Base-by-base conservation (phyloP, 768 basidiomycete species). In the Russula earlei region DNA sequence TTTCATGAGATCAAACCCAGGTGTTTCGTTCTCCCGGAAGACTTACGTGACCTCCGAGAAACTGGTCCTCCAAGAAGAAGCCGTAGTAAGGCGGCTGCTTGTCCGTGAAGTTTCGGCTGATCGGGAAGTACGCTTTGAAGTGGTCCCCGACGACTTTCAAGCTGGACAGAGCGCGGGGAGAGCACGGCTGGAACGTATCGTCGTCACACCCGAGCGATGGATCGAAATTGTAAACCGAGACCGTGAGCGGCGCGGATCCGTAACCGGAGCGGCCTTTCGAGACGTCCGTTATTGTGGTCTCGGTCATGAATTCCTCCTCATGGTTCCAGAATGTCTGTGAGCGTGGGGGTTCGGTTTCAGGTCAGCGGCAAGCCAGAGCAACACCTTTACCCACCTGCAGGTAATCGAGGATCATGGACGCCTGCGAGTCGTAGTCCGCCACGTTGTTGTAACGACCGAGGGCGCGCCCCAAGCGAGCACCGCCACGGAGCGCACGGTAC, bases 311-410 rank as follows among this genome's bases (percentile, higher is more conserved):
- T 27, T 4, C 58, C 4, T 59, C 58, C 20, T 59, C 20, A 5
- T 45, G 44, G 17, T 59, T 57, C 55, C 58, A 51, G 49, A 59
- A 57, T 17, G 58, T 57, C 58, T 59, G 27, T n/a, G 40, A 36
- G 14, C 19, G 9, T 6, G 24, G 1, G 4, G 6, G 41, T 42
- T 33, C 31, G 24, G 25, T 29, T 34, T 37, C 24, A 24, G 15
- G 42, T 52, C 25, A 24, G 19, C 15, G 15, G 25, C 20, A 15
- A 36, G 11, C n/a, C 5, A 7, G 25, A 47, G 34, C 12, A 11
- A 9, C 19, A 8, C 27, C 3, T 25, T 11, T 31, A 3, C 7
- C 12, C 33, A 52, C 56, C 40, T 60, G 56, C 41, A 60, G 36
- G 29, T 60, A 60, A 20, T 60, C 50, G 22, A 60, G 59, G 25